A percentile compares a stretch with the other conserved stretches of the same genome.
Conservation (phyloP, 192 early-diverging fungal genomes). For the Backusella morwellensis region DNA sequence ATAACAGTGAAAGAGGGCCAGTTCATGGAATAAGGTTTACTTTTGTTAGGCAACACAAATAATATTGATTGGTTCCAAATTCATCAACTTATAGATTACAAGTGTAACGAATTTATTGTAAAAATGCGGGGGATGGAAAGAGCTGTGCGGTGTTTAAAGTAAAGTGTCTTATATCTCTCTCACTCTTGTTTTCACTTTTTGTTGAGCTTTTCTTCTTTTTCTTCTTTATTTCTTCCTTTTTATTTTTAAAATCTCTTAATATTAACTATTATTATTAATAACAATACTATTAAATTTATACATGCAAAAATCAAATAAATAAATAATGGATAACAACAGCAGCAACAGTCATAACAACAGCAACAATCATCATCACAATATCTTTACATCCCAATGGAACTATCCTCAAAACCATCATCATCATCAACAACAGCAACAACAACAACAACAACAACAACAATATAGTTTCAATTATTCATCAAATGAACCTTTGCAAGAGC, state of each 20-base stretch:
- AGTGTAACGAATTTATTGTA: slow-evolving; percentile 11
- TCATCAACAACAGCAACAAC: no score
- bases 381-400: not conserved
- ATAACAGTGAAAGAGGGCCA: not conserved
- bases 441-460: not conserved
- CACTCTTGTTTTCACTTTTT: not conserved
- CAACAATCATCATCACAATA: not conserved
- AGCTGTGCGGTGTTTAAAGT: not conserved
- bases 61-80: slow-evolving; percentile 4
- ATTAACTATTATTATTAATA: no score
- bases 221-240: slow-evolving; percentile 1
- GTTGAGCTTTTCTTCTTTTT: not conserved
- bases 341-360: not conserved
- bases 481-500: slow-evolving; percentile 24
- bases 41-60: slow-evolving; percentile 5
- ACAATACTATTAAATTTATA: not conserved
- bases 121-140: not conserved
- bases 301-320: not conserved
- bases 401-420: not conserved
- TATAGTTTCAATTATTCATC: not conserved
- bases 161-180: not conserved
- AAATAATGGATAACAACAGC: not conserved
- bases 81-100: not conserved
- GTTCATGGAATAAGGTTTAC: not conserved
- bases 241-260: not conserved